Evolutionary conservation across 805 yeast species (phyloP).

Genomic region (Saccharomycopsis vini): DNA sequence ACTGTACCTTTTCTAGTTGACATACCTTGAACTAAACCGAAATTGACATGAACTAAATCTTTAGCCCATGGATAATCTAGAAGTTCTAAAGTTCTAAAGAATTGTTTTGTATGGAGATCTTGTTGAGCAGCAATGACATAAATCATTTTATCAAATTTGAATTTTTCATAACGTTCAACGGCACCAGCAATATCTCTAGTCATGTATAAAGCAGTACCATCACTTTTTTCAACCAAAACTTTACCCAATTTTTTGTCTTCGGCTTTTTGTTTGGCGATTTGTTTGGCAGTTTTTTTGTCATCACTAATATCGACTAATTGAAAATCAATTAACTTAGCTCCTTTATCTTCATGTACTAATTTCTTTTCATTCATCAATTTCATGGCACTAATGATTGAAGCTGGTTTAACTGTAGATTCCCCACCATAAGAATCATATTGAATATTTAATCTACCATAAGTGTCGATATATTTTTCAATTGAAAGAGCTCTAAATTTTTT

Average conservation of each 20-base stretch:
- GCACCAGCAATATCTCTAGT: constrained; percentile 98
- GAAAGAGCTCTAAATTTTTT: constrained; percentile 82
- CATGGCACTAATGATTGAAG: constrained; percentile 58
- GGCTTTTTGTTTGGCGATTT: no score
- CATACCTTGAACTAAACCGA: constrained; percentile 99
- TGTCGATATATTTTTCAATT: constrained; percentile 73
- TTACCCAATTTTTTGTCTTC: constrained; percentile 90
- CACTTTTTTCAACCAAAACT: constrained; percentile 85
- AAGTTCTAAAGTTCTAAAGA: constrained; percentile 86
- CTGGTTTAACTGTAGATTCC: constrained; percentile 84
- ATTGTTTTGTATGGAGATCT: constrained; percentile 88
- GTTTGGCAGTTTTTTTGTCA: no score
- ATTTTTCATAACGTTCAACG: constrained; percentile 73
- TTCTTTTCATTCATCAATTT: constrained; percentile 55
- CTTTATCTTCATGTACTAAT: constrained; percentile 76
- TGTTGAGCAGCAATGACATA: constrained; percentile 96
- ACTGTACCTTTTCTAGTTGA: constrained; percentile 97
- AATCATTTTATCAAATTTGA: constrained; percentile 89
- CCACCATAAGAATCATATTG: constrained; percentile 85
- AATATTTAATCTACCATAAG: constrained; percentile 89
- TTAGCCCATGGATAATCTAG: constrained; percentile 86
- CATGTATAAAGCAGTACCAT: constrained; percentile 88
- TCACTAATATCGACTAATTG: no score
- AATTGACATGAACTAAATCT: constrained; percentile 73
- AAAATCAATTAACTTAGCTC: constrained; percentile 84